Base-by-base conservation (phyloP, 306 rosid species). In the Castanea sativa region DNA sequence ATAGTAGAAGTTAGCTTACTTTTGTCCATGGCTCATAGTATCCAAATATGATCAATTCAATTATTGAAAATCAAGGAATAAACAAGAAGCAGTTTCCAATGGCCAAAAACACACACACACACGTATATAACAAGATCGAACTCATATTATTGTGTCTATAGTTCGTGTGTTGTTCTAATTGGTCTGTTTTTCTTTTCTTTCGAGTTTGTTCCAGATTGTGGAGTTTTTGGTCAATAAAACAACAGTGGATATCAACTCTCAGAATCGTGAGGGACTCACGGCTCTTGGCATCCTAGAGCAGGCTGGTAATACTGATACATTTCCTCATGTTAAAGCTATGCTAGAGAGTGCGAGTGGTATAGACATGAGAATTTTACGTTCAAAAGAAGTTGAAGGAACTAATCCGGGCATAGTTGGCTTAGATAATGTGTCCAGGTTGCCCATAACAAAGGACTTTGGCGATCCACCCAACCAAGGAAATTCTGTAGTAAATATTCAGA, bases 251-350 rank as follows among this genome's bases (percentile, higher is more conserved):
- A 80, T 88, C 18, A 91, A 91, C 56, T 81, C 84, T 33, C 73
- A 73, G 49, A 91, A 91, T 80, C 71, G 51, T 9, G 87, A 76
- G 63, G 93, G 89, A 11, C 7, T 76, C 18, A 83, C 97, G 27
- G 88, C 92, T 32, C 85, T 89, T 16, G 93, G 88, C 82, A 75
- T 89, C 53, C 81, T 91, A n/a, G 83, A 79, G 35, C 87, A 85
- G 67, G 82, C 84, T 15, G 84, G 55, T 76, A 43, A 2, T 43
- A 43, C 6, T 19, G 60, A 55, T 55, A 18, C 19, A 55, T 55
- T 55, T 55, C 60, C 60, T 55, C 10, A 55, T 18, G 6, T 55
- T 55, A 55, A 55, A n/a, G 60, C n/a, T 1, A 16, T 55, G 60
- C 19, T 55, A 23, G 60, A 55, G 60, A 55, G 60, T 16, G n/a